Percentiles rank a stretch among this genome's conserved stretches.
These are phyloP conservation scores for Mycosarcoma mackinlayi DNA, from an alignment of 1,284 basidiomycete genomes.

Conservation along the genomic window DNA sequence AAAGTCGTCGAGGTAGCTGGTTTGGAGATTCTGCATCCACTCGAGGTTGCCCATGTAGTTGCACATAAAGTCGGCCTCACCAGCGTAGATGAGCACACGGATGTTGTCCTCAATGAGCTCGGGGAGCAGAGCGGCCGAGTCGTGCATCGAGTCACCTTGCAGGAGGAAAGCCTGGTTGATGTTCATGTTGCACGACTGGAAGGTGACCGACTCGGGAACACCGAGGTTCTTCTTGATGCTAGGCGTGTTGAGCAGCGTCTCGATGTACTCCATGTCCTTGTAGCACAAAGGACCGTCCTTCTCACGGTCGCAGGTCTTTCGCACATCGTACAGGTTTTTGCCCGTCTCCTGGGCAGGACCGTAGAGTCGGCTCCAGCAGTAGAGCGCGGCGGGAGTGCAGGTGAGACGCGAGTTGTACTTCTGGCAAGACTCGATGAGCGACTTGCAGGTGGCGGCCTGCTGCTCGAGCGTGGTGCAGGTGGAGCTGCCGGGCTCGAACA, in stretches of 20 bases:
- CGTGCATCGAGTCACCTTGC: constrained; percentile 82
- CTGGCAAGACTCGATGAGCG: constrained; percentile 70
- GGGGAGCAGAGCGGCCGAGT: constrained; percentile 79
- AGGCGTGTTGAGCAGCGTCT: constrained; percentile 68
- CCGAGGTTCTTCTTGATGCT: constrained; percentile 80
- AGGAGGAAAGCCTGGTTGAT: constrained; percentile 78
- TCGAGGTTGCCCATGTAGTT: constrained; percentile 64
- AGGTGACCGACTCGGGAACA: constrained; percentile 74
- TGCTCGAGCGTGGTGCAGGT: constrained; percentile 75
- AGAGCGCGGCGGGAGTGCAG: constrained; percentile 72
- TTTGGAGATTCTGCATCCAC: constrained; percentile 61
- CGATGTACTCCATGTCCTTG: constrained; percentile 74
- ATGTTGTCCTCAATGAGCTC: constrained; percentile 80
- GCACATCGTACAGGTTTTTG: constrained; percentile 80
- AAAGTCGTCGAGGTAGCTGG: constrained; percentile 56
- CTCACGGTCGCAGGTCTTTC: constrained; percentile 77
- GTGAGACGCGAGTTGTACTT: constrained; percentile 69
- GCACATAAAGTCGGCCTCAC: constrained; percentile 80
- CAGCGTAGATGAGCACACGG: constrained; percentile 82
- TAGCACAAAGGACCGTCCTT: constrained; percentile 74
- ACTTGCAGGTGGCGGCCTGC: constrained; percentile 79
- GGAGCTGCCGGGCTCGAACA: constrained; percentile 77
- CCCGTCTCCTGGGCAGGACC: constrained; percentile 71
- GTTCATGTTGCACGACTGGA: constrained; percentile 72
- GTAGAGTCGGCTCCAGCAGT: constrained; percentile 71